phyloP scores from a whole-genome alignment of 164 flowering plant genomes.

The Paratinospora sagittata region DNA sequence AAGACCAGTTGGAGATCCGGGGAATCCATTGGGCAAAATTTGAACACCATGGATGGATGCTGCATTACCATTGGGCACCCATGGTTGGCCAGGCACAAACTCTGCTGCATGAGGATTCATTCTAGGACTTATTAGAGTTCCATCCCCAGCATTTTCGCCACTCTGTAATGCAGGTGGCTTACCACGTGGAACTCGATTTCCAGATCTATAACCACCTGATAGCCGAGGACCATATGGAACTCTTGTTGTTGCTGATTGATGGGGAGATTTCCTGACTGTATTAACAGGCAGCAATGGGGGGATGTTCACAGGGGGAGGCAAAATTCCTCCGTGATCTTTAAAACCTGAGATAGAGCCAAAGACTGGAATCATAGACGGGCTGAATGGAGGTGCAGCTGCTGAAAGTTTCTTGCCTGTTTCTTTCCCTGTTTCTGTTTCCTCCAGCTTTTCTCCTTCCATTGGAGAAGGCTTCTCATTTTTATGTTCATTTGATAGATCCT shows the following conservation, averaged over 20 bases:
- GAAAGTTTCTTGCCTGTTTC: conserved; percentile 66
- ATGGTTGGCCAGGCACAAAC: conserved; percentile 69
- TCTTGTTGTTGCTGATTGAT: conserved; percentile 80
- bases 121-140: conserved; percentile 44
- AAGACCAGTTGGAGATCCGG: conserved; percentile 36
- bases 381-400: conserved; percentile 85
- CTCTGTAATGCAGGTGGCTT: conserved; percentile 37
- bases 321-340: conserved; percentile 67
- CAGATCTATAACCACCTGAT: conserved; percentile 66
- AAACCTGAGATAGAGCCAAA: conserved; percentile 52
- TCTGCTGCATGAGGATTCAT: conserved; percentile 92
- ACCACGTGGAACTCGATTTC: conserved; percentile 47
- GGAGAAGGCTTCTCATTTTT: conserved; percentile 12
- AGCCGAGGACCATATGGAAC: conserved; percentile 87
- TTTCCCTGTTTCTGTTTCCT: conserved; percentile 44
- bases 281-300: conserved; percentile 59
- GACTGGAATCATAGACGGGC: conserved; percentile 58
- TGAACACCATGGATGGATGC: conserved; percentile 25
- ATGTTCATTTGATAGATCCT: conserved; percentile 21
- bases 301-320: conserved; percentile 65
- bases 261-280: conserved; percentile 67
- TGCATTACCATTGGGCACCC: conserved; percentile 62
- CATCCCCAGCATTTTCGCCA: conserved; percentile 45
- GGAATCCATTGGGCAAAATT: conserved; percentile 41
- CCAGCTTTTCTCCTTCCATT: conserved; percentile 35